Evolutionary conservation across 176 grass and related monocot genomes (phyloP).

Genomic region (Thinopyrum elongatum): DNA sequence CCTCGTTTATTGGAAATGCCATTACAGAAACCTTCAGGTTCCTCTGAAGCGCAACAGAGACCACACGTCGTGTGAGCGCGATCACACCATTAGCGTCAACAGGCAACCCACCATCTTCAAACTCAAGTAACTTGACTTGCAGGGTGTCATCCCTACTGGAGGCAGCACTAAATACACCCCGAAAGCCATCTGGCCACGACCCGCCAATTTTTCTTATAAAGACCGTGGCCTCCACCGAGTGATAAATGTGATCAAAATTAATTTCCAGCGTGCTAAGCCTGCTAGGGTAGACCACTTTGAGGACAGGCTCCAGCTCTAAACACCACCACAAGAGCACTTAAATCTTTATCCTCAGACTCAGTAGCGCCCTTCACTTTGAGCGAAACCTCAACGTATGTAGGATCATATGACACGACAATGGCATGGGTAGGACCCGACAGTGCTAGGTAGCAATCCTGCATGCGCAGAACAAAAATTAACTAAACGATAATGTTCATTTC

Average conservation of each 20-base stretch:
- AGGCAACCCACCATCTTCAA: neutral
- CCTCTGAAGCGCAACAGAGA: neutral
- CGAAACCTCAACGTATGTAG: neutral
- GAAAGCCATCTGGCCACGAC: neutral
- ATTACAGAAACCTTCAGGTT: neutral
- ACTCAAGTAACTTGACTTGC: neutral
- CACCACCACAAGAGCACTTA: neutral
- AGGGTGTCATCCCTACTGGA: neutral
- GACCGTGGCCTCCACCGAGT: neutral
- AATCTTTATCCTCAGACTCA: neutral
- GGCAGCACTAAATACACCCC: neutral
- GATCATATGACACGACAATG: neutral
- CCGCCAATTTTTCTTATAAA: neutral
- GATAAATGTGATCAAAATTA: neutral
- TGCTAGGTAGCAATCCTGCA: neutral
- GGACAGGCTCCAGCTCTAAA: neutral
- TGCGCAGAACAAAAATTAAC: neutral
- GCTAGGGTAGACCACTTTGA: neutral
- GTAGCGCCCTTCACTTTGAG: neutral
- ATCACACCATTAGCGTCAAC: neutral
- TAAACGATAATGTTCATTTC: too few species aligned
- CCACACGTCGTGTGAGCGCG: neutral
- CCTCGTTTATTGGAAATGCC: neutral
- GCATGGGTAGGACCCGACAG: neutral
- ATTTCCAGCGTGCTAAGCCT: neutral